phyloP scores from a whole-genome alignment of 768 basidiomycete genomes.

The Serendipita sp. region DNA sequence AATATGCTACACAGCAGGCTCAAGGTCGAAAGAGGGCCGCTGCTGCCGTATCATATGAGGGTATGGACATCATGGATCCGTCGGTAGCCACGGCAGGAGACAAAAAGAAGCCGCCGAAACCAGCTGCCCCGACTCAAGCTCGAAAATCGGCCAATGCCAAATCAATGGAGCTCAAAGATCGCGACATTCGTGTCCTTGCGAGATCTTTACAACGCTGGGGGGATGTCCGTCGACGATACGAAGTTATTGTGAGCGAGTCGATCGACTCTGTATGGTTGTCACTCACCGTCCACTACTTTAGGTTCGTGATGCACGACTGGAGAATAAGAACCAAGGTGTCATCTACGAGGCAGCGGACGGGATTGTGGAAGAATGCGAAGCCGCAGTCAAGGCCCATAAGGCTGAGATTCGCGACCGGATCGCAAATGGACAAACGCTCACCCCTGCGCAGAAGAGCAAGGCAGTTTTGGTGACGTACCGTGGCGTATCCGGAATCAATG shows the following conservation, averaged over 20 bases:
- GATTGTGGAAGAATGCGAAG: slow-evolving; percentile 70
- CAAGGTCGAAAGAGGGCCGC: slow-evolving; percentile 70
- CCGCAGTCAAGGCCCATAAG: slow-evolving; percentile 73
- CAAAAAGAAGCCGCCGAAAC: slow-evolving; percentile 43
- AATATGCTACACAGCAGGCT: slow-evolving; percentile 40
- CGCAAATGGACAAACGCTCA: slow-evolving; percentile 74
- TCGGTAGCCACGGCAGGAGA: slow-evolving; percentile 33
- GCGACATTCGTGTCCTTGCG: slow-evolving; percentile 89
- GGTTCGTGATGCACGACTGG: slow-evolving; percentile 80
- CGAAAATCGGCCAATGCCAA: slow-evolving; percentile 88
- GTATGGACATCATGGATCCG: slow-evolving; percentile 80
- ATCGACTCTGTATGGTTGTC: slow-evolving; percentile 8
- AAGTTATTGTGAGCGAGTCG: slow-evolving; percentile 59
- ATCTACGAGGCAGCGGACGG: slow-evolving; percentile 86
- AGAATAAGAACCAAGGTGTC: slow-evolving; percentile 87
- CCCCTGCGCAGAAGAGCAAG: slow-evolving; percentile 91
- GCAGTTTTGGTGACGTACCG: slow-evolving; percentile 87
- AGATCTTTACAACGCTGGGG: slow-evolving; percentile 96
- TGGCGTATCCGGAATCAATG: slow-evolving; percentile 87
- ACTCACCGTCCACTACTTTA: slow-evolving; percentile 23
- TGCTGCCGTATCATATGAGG: slow-evolving; percentile 79
- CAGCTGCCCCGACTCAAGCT: slow-evolving; percentile 47
- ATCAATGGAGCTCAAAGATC: slow-evolving; percentile 92
- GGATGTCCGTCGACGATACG: slow-evolving; percentile 88
- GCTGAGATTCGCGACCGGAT: slow-evolving; percentile 59